These are phyloP conservation scores for Saccharum spontaneum DNA, from an alignment of 176 grass and related monocot genomes.

Conservation along the genomic window DNA sequence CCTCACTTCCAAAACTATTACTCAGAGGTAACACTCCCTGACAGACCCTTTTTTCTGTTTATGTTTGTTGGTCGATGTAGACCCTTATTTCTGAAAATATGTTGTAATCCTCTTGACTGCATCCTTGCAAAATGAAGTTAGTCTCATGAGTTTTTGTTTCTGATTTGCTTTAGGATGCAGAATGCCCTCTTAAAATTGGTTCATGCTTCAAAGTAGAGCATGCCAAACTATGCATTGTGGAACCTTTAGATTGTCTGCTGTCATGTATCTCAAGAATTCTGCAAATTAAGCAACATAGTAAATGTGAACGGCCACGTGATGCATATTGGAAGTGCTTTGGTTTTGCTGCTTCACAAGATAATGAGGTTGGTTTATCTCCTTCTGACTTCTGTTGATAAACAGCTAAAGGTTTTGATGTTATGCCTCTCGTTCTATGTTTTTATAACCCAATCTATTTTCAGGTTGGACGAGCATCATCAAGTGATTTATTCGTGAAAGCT, in stretches of 20 bases:
- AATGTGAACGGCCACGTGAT: conserved; percentile 48
- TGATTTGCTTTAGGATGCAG: conserved; percentile 54
- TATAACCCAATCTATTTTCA: conserved; percentile 35
- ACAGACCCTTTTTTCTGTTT: conserved; percentile 8
- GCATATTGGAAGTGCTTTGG: conserved; percentile 71
- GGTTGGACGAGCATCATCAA: conserved; percentile 60
- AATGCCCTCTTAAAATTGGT: conserved; percentile 63
- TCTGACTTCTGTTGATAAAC: conserved; percentile 11
- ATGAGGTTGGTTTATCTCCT: conserved; percentile 57
- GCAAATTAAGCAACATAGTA: conserved; percentile 47
- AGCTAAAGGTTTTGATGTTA: conserved; percentile 27
- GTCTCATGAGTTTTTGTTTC: conserved; percentile 34
- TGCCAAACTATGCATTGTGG: conserved; percentile 60
- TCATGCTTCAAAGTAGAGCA: conserved; percentile 70
- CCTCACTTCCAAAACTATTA: conserved; percentile 79
- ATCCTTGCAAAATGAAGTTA: conserved; percentile 22
- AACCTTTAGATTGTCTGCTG: conserved; percentile 73
- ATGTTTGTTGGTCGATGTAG: background rate
- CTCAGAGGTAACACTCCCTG: conserved; percentile 50
- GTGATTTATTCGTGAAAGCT: conserved; percentile 69
- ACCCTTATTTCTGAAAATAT: conserved; percentile 7
- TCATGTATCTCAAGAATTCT: conserved; percentile 73
- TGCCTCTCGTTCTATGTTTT: background rate
- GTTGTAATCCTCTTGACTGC: conserved; percentile 9
- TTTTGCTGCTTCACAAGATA: conserved; percentile 81